phyloP scores from a whole-genome alignment of 768 basidiomycete species.

The Xanthoconium purpureum region DNA sequence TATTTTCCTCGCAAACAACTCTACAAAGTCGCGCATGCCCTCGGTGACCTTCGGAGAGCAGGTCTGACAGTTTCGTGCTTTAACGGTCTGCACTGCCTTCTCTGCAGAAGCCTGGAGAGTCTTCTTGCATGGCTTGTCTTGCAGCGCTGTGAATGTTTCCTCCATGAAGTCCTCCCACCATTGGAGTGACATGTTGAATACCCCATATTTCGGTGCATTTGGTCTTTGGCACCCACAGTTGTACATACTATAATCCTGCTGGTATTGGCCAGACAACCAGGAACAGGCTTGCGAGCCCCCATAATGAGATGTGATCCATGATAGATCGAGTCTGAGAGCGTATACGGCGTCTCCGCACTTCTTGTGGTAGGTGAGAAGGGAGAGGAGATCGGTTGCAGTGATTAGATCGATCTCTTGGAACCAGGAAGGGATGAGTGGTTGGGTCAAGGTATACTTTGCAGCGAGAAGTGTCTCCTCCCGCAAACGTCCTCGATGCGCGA shows the following conservation, averaged over 20 bases:
- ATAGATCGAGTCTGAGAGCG: not conserved
- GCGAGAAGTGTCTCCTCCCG: not conserved
- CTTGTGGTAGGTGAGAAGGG: not conserved
- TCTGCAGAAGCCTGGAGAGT: not conserved
- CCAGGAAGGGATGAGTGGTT: not conserved
- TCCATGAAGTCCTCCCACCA: slow-evolving; percentile 18
- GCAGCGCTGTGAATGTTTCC: not conserved
- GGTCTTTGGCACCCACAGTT: not conserved
- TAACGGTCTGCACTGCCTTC: not conserved
- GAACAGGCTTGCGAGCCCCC: not conserved
- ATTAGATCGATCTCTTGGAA: not conserved
- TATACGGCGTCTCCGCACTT: not conserved
- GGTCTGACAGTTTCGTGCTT: not conserved
- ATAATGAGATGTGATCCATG: slow-evolving; percentile 1
- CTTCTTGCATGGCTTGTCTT: slow-evolving; percentile 20
- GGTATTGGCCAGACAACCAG: not conserved
- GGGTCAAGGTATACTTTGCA: not conserved
- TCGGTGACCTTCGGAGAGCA: not conserved
- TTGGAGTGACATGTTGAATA: not conserved
- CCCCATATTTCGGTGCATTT: not conserved
- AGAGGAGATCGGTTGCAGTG: not conserved
- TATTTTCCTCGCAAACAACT: too few species aligned
- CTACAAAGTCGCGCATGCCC: too few species aligned
- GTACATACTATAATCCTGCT: too few species aligned
- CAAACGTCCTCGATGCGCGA: not conserved